Base-by-base conservation (phyloP, 495 filamentous ascomycete species). In the Ramalina intermedia region DNA sequence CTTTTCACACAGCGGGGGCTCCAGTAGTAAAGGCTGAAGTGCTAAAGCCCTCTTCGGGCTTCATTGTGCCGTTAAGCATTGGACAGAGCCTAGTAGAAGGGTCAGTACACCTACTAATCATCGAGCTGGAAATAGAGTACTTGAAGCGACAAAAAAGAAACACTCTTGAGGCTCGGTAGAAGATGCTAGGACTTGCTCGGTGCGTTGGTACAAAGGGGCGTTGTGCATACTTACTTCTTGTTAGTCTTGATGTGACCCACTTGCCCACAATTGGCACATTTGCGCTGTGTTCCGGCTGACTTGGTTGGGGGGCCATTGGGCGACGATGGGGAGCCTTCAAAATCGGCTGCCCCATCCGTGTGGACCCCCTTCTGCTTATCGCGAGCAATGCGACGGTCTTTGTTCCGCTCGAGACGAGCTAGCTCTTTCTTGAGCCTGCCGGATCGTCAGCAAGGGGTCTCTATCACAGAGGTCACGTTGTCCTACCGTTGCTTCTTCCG, bases 211-310 rank as follows among this genome's bases (percentile, higher is more conserved):
- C 13, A 43, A 46, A 16, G 29, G 45, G 29, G 17, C 35, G 8
- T 27, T 26, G 23, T 40, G 36, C 17, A 43, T n/a, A 58, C 69
- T 62, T 70, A 89, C 84, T 90, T 96, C 72, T 94, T 91, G 70
- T 96, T 96, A n/a, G 89, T 96, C 66, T 94, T 94, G 73, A 99
- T 99, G 58, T 99, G 91, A 21, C 91, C 91, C 18, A 89, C 81
- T 58, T 88, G 81, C 29, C 90, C 90, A 58, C 91, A 99, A 63
- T 94, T 96, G 23, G 93, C 90, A 60, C 91, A 99, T 63, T 96
- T 96, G 53, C 93, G 76, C 24, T 85, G 85, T 2, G 91, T 99
- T 9, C 78, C 78, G 3, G 52, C 62, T 59, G 12, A 62, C 47
- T 45, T 64, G 58, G 26, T 62, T 50, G 56, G 68, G 14, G 75